Evolutionary conservation across 495 filamentous ascomycete species (phyloP), one percentile per base, ranked within the genome.

Genomic region (Lasiosphaeria miniovina): DNA sequence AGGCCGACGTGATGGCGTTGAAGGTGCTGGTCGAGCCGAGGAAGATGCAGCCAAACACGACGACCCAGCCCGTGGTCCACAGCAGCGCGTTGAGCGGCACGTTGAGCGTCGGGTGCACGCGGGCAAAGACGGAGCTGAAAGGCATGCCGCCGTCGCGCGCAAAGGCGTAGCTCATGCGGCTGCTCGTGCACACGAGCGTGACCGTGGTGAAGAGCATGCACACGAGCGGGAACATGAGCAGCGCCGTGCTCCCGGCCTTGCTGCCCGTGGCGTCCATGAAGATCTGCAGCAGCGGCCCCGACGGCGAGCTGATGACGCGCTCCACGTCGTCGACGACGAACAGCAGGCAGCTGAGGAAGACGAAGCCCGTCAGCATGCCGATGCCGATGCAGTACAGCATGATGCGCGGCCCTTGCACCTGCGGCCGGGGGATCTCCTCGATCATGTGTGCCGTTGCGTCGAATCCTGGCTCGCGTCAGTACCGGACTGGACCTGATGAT

Each of bases 91-190:
- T 89, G 17, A 91, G 70, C 4, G 89, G 89, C 8, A 90, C 79
- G 33, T 84, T 79, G 11, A 91, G 76, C 31, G 66, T 79, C 0
- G 80, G 77, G 64, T 91, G 86, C 3, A 91, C 80, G 35, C 75
- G 75, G 17, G 86, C 81, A 62, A 93, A 86, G 68, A 86, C 75
- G 1, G 68, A 72, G 12, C 86, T 89, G 48, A 82, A 82, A 0
- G 89, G 89, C 12, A 91, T 78, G 31, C 88, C 89, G 11, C 86
- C 82, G 63, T 91, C 89, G 61, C 88, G 82, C 34, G 84, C 84
- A 62, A 93, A 93, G 2, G 89, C 88, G 60, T 87, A 91, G 35
- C 84, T 83, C 87, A 92, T 90, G 11, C 89, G 84, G 59, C 82
- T 88, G 54, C 83, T 86, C 9, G 89, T 91, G 4, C 88, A 89